A percentile compares a stretch with the other conserved stretches of the same genome.
Conservation (phyloP, 2,329 filamentous ascomycete genomes). For the Microdochium bolleyi region DNA sequence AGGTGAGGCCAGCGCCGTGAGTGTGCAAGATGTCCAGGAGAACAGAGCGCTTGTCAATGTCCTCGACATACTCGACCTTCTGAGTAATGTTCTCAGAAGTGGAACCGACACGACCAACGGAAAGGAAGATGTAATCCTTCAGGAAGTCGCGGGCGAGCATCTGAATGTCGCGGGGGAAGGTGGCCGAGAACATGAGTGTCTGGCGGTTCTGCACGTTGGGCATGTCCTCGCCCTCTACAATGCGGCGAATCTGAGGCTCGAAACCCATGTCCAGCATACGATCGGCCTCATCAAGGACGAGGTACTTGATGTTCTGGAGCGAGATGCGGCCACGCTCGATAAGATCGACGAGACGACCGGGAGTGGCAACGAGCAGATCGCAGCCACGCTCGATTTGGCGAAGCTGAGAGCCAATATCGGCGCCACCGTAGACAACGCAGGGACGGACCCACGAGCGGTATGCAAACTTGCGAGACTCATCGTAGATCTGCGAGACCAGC, state of each 20-base stretch:
- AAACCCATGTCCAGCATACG: conserved; percentile 99
- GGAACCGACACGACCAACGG: conserved; percentile 94
- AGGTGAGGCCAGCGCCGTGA: conserved; percentile 77
- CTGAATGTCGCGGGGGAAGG: conserved; percentile 98
- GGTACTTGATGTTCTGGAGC: conserved; percentile 96
- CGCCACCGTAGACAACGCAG: conserved; percentile 97
- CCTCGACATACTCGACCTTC: conserved; percentile 96
- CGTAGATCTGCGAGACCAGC: conserved; percentile 96
- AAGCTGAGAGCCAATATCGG: conserved; percentile 95
- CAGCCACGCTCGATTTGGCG: conserved; percentile 97
- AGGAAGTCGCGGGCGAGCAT: conserved; percentile 98
- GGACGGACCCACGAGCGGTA: conserved; percentile 99
- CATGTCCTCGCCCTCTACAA: conserved; percentile 98
- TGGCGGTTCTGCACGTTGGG: conserved; percentile 74
- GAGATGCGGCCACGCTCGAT: conserved; percentile 98
- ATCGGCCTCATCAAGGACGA: conserved; percentile 97
- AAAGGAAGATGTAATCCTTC: conserved; percentile 98
- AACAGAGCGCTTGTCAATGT: conserved; percentile 94
- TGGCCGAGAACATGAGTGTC: conserved; percentile 99
- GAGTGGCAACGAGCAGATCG: conserved; percentile 93
- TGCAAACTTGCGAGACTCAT: conserved; percentile 94
- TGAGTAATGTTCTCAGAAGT: conserved; percentile 99
- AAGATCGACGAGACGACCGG: conserved; percentile 93
- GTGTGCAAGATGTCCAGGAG: conserved; percentile 96
- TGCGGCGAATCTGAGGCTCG: conserved; percentile 97